Base-by-base conservation (phyloP, 2,329 filamentous ascomycete species). In the Knufia petricola region DNA sequence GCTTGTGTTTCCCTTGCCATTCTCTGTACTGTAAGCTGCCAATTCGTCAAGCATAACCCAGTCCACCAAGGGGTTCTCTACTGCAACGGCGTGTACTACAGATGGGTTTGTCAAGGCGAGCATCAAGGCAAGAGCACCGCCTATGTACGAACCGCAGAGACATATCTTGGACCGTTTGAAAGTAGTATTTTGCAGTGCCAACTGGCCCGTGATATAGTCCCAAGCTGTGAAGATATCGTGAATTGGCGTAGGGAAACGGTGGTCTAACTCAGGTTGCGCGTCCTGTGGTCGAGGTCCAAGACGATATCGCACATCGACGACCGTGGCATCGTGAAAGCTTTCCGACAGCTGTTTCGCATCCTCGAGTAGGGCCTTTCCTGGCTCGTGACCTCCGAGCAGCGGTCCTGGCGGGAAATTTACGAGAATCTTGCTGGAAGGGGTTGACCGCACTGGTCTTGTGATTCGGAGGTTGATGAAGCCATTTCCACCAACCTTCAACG, bases 121-220 rank as follows among this genome's bases (percentile, higher is more conserved):
- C 64, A 68, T 69, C 2, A 68, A 51, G 3, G 68, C 67, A 43
- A 71, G 50, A 0, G 66, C 69, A 15, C 68, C 69, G 1, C 65
- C 65, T 17, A 66, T 62, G 43, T 64, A 61, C 26, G 61, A 62
- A 20, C 65, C 64, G 39, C 64, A 58, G 46, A 60, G 63, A 32
- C 52, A 51, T 51, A 59, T 55, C 34, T 43, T 53, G 1, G 55
- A 52, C 12, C 32, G 7, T 20, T 46, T 26, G 20, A 50, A 36
- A 6, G 50, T 48, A 13, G 17, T 37, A n/a, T 48, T 34, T 8
- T 34, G 36, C 15, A 9, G 26, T 32, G 17, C 23, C 7, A 41
- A 9, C 2, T 26, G 7, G 6, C 42, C 26, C 12, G 50, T 50
- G n/a, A 59, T 44, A 36, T 55, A 55, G 26, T 50, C 39, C 23